Evolutionary conservation across 495 filamentous ascomycete species (phyloP).

Genomic region (Penicillium robsamsonii): DNA sequence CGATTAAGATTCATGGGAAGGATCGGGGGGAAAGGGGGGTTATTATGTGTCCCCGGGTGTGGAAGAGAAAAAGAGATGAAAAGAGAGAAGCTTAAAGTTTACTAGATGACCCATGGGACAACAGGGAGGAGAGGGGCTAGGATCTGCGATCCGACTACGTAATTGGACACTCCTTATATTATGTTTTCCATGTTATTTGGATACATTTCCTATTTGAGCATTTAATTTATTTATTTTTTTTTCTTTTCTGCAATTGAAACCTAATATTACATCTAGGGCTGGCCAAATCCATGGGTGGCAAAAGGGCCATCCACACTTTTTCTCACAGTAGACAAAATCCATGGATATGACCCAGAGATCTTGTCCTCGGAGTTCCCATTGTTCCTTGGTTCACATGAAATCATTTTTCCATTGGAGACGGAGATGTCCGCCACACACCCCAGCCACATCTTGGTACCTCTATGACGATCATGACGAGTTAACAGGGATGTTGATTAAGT

Average conservation of each 20-base stretch:
- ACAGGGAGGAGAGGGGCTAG: conserved; percentile 20
- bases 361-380: conserved; percentile 13
- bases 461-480: conserved; percentile 6
- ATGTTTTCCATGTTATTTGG: background rate
- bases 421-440: conserved; percentile 16
- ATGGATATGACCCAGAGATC: conserved; percentile 3
- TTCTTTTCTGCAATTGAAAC: background rate
- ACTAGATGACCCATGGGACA: background rate
- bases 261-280: conserved; percentile 5
- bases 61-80: conserved; percentile 11
- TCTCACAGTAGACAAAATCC: conserved; percentile 1
- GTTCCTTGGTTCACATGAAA: background rate
- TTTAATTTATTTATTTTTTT: background rate
- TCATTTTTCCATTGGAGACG: background rate
- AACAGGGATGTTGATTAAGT: background rate
- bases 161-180: conserved; percentile 8
- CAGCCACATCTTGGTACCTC: conserved; percentile 5
- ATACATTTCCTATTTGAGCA: conserved; percentile 7
- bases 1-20: conserved; percentile 1
- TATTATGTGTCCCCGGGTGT: conserved; percentile 8
- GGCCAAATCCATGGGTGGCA: background rate
- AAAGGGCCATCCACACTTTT: conserved; percentile 21
- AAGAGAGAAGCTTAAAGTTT: conserved; percentile 20
- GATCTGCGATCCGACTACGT: conserved; percentile 29
- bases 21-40: background rate